These are phyloP conservation scores for Hypoxylon sp. DNA, from an alignment of 2,329 filamentous ascomycete genomes.

Conservation along the genomic window DNA sequence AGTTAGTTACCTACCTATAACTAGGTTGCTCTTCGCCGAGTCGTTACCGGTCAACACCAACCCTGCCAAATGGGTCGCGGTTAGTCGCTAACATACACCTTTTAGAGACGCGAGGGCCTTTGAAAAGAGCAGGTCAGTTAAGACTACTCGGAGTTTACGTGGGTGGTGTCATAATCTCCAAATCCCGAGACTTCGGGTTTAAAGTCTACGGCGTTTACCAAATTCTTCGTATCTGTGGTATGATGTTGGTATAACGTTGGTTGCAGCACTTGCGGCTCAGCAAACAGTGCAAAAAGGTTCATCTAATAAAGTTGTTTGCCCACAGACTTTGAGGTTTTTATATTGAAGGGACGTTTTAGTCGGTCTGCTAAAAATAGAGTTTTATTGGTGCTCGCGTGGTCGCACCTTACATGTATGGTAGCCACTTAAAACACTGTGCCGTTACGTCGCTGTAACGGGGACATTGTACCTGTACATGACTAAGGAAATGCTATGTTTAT, in stretches of 20 bases:
- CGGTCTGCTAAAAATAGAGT: slow-evolving; percentile 16
- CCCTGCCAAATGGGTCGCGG: too few species aligned
- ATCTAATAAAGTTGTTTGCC: neutral
- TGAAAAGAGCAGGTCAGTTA: neutral
- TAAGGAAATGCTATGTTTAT: slow-evolving; percentile 9
- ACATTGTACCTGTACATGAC: slow-evolving; percentile 1
- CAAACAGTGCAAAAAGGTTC: neutral
- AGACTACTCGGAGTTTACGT: too few species aligned
- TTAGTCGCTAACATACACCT: neutral
- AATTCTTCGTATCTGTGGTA: neutral
- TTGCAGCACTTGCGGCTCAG: neutral
- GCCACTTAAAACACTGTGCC: slow-evolving; percentile 11
- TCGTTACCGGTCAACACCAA: neutral
- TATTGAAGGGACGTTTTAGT: neutral
- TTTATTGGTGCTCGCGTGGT: neutral
- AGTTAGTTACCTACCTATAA: too few species aligned
- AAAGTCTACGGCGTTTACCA: neutral
- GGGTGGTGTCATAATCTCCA: too few species aligned
- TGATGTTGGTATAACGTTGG: neutral
- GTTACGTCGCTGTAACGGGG: slow-evolving; percentile 9
- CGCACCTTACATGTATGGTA: neutral
- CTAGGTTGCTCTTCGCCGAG: neutral
- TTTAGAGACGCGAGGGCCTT: neutral
- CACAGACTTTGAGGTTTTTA: neutral
- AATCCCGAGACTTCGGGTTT: too few species aligned